Evolutionary conservation across 73 alveolate species (phyloP).

Genomic region (Paramecium sonneborni): DNA sequence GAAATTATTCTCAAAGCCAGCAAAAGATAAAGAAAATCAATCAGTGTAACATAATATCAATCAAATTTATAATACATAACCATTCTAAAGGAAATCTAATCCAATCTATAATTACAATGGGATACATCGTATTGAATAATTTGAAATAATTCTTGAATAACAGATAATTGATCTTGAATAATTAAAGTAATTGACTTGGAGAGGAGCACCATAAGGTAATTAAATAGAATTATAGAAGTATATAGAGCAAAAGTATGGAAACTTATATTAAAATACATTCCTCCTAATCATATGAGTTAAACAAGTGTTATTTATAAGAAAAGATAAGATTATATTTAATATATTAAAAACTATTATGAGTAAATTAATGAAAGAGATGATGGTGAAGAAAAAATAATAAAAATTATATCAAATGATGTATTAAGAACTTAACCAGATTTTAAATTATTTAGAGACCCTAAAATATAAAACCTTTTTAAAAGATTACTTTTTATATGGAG

Average conservation of each 20-base stretch:
- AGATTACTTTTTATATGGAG: slow-evolving; percentile 65
- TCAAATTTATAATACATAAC: not conserved
- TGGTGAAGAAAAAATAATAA: slow-evolving; percentile 52
- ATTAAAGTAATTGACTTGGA: slow-evolving; percentile 26
- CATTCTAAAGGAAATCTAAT: not conserved
- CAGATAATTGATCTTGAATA: slow-evolving; percentile 12
- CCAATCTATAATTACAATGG: not conserved
- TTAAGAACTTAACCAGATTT: slow-evolving; percentile 61
- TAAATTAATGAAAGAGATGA: slow-evolving; percentile 63
- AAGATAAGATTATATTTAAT: slow-evolving; percentile 50
- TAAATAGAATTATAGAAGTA: not conserved
- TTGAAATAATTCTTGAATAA: slow-evolving; percentile 15
- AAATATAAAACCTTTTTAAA: slow-evolving; percentile 17
- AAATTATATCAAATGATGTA: slow-evolving; percentile 59
- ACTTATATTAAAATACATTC: slow-evolving; percentile 60
- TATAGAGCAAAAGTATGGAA: slow-evolving; percentile 66
- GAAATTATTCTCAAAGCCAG: not conserved
- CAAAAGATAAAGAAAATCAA: not conserved
- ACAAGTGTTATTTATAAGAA: slow-evolving; percentile 39
- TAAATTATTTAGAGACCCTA: slow-evolving; percentile 48
- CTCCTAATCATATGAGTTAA: slow-evolving; percentile 59
- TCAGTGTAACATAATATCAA: not conserved
- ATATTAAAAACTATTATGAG: slow-evolving; percentile 49
- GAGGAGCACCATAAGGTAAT: slow-evolving; percentile 45
- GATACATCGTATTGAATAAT: not conserved